These are phyloP conservation scores for Lepraria neglecta DNA, from an alignment of 495 filamentous ascomycete species.

Conservation along the genomic window DNA sequence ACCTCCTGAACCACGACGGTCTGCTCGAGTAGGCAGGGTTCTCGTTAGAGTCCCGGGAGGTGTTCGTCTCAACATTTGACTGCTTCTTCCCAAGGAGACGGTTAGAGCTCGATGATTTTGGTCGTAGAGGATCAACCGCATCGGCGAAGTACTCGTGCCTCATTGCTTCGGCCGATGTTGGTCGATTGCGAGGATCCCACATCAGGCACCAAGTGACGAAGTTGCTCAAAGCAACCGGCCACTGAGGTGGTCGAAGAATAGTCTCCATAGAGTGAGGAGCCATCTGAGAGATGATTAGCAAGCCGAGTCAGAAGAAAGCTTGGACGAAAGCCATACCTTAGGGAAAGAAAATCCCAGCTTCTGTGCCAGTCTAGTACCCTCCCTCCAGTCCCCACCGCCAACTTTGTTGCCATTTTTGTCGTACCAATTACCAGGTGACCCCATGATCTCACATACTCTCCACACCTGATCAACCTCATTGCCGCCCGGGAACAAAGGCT, in stretches of 20 bases:
- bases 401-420: constrained; percentile 80
- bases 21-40: constrained; percentile 67
- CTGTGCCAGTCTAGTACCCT: constrained; percentile 83
- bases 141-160: constrained; percentile 95
- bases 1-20: constrained; percentile 93
- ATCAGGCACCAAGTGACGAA: constrained; percentile 99
- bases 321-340: constrained; percentile 46
- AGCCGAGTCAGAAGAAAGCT: constrained; percentile 1
- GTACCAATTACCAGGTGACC: constrained; percentile 96
- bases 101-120: constrained; percentile 76
- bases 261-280: constrained; percentile 95
- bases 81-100: constrained; percentile 80
- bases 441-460: constrained; percentile 99
- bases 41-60: constrained; percentile 62
- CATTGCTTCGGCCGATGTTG: constrained; percentile 89
- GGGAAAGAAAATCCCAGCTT: constrained; percentile 98
- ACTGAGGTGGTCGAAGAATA: constrained; percentile 82
- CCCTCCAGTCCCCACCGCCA: constrained; percentile 96
- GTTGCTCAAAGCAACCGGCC: constrained; percentile 78
- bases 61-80: constrained; percentile 62
- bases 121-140: constrained; percentile 84
- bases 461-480: constrained; percentile 99
- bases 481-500: constrained; percentile 92
- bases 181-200: constrained; percentile 95
- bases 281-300: constrained; percentile 57